phyloP scores from a whole-genome alignment of 345 rosid genomes.

The Cardiospermum halicacabum region DNA sequence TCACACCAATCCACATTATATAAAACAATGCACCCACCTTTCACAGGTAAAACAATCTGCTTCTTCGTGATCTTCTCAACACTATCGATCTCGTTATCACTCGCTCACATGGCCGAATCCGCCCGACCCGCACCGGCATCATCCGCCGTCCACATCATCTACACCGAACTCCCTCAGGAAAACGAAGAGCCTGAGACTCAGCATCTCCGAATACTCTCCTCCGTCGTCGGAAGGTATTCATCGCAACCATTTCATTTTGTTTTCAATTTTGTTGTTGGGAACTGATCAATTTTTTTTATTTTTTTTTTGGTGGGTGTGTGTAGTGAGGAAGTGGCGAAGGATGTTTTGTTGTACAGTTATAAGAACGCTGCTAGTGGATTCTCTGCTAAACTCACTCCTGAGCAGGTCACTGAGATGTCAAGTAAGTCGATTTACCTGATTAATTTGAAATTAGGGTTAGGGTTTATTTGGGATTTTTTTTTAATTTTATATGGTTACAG shows the following conservation, averaged over 20 bases:
- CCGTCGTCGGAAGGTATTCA: conserved; percentile 70
- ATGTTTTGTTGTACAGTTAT: conserved; percentile 69
- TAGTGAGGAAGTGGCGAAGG: conserved; percentile 81
- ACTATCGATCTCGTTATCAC: not conserved
- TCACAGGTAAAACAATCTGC: not conserved
- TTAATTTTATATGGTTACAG: too few relatives aligned
- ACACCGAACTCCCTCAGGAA: conserved; percentile 59
- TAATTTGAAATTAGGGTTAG: not conserved
- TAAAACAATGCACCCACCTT: too few relatives aligned
- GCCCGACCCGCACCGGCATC: conserved; percentile 20
- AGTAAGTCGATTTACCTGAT: conserved; percentile 39
- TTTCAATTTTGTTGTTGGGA: too few relatives aligned
- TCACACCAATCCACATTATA: too few relatives aligned
- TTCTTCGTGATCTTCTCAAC: not conserved
- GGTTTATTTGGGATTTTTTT: not conserved
- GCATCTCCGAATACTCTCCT: conserved; percentile 69
- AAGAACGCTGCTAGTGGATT: conserved; percentile 83
- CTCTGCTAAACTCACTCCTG: conserved; percentile 81
- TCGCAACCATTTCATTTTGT: not conserved
- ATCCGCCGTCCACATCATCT: conserved; percentile 68
- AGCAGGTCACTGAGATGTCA: conserved; percentile 60
- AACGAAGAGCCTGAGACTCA: conserved; percentile 54
- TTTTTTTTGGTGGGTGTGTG: not conserved
- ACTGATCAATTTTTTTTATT: not conserved
- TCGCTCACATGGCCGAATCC: conserved; percentile 38